Percentiles rank a stretch among this genome's conserved stretches.
These are phyloP conservation scores for Firmiana major DNA, from an alignment of 345 rosid genomes.

Conservation along the genomic window DNA sequence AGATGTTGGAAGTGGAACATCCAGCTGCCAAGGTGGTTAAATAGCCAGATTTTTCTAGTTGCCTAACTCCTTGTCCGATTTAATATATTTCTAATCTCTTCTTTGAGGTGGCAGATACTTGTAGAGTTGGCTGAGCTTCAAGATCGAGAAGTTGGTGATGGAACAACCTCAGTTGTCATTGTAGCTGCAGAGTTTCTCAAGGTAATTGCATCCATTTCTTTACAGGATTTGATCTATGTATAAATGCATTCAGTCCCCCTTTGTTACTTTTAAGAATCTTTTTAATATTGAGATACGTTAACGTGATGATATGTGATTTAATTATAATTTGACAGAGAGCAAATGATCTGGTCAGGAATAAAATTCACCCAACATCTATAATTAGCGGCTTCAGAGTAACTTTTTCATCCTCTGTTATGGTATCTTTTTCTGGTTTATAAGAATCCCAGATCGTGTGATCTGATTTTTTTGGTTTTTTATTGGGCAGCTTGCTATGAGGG, in stretches of 20 bases:
- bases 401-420: neutral
- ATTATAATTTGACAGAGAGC: slow-evolving; percentile 57
- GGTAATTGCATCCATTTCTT: slow-evolving; percentile 31
- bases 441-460: neutral
- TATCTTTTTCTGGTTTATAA: neutral
- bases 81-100: neutral
- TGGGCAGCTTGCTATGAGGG: slow-evolving; percentile 94
- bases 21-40: slow-evolving; percentile 83
- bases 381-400: slow-evolving; percentile 82
- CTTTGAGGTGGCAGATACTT: slow-evolving; percentile 48
- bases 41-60: neutral
- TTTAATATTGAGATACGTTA: neutral
- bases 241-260: neutral
- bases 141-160: slow-evolving; percentile 95
- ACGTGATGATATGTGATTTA: neutral
- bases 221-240: neutral
- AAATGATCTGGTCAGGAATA: slow-evolving; percentile 90
- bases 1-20: slow-evolving; percentile 93
- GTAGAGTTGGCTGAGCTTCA: slow-evolving; percentile 98
- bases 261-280: neutral
- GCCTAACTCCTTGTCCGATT: neutral
- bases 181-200: slow-evolving; percentile 83
- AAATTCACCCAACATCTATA: slow-evolving; percentile 93
- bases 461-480: slow-evolving; percentile 10
- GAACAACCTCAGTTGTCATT: slow-evolving; percentile 90